Conservation (phyloP, 805 yeast species). For the Metschnikowia drakensbergensis region DNA sequence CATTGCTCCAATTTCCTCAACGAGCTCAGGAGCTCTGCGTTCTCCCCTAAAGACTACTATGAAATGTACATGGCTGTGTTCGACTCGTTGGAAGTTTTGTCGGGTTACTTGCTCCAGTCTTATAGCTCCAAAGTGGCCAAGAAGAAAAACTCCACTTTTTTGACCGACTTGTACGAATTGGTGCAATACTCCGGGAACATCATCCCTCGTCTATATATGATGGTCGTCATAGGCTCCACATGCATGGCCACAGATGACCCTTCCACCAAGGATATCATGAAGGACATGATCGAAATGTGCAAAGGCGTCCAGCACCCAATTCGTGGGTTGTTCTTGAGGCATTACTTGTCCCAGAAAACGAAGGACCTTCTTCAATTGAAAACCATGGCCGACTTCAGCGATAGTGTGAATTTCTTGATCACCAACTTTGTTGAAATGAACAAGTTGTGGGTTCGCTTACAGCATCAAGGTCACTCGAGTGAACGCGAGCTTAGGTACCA, state of each 20-base stretch:
- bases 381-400: slow-evolving; percentile 44
- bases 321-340: slow-evolving; percentile 84
- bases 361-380: slow-evolving; percentile 56
- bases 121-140: slow-evolving; percentile 58
- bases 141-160: slow-evolving; percentile 30
- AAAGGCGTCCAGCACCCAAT: slow-evolving; percentile 95
- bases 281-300: slow-evolving; percentile 97
- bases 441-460: slow-evolving; percentile 94
- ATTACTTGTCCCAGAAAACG: slow-evolving; percentile 81
- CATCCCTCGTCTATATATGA: slow-evolving; percentile 84
- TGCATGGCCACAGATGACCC: slow-evolving; percentile 76
- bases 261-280: slow-evolving; percentile 80
- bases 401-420: slow-evolving; percentile 73
- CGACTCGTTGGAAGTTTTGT: slow-evolving; percentile 72
- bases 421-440: slow-evolving; percentile 96
- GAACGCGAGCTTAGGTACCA: slow-evolving; percentile 69
- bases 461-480: slow-evolving; percentile 89
- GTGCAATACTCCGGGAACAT: slow-evolving; percentile 95
- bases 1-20: slow-evolving; percentile 79
- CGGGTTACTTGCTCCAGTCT: slow-evolving; percentile 59
- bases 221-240: slow-evolving; percentile 93
- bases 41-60: slow-evolving; percentile 89
- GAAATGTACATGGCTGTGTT: slow-evolving; percentile 81
- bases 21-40: slow-evolving; percentile 70
- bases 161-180: slow-evolving; percentile 88